Percentiles rank a stretch among this genome's conserved stretches.
These are phyloP conservation scores for Kwoniella sp. DNA, from an alignment of 768 basidiomycete species.

Conservation along the genomic window DNA sequence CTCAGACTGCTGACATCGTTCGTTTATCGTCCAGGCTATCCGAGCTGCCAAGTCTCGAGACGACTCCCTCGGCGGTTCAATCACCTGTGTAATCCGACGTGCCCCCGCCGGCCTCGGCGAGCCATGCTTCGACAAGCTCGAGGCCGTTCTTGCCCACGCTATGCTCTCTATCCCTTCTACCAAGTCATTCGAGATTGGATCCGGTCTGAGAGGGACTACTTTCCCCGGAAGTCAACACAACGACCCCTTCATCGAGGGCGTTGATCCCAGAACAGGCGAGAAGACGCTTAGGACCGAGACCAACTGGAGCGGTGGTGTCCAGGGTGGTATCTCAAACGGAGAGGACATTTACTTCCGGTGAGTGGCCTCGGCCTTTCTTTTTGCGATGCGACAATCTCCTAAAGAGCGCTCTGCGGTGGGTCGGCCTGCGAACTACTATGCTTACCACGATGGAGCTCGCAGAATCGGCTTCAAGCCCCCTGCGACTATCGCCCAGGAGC, in stretches of 20 bases:
- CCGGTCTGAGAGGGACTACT: constrained; percentile 92
- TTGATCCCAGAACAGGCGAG: constrained; percentile 33
- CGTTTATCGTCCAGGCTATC: constrained; percentile 74
- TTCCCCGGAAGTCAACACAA: constrained; percentile 92
- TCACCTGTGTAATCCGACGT: constrained; percentile 92
- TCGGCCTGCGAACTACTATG: not conserved
- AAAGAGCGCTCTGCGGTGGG: no score
- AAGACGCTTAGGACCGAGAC: constrained; percentile 73
- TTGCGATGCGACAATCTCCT: no score
- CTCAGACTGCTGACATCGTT: constrained; percentile 6
- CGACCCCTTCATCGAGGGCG: constrained; percentile 80
- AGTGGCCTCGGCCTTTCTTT: no score
- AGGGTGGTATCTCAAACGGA: constrained; percentile 96
- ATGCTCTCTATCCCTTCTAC: constrained; percentile 99
- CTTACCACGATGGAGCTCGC: not conserved
- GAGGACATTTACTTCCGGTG: constrained; percentile 97
- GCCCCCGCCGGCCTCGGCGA: constrained; percentile 91
- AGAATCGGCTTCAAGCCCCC: constrained; percentile 98
- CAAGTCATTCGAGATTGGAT: constrained; percentile 96
- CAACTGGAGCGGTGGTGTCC: constrained; percentile 96
- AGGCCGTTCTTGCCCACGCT: constrained; percentile 90
- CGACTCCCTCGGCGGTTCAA: constrained; percentile 97
- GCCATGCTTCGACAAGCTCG: constrained; percentile 98
- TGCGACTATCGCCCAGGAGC: constrained; percentile 92
- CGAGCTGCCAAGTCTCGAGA: constrained; percentile 83